Percentiles rank a stretch among this genome's conserved stretches.
These are phyloP conservation scores for Anacardium occidentale DNA, from an alignment of 345 rosid species.

Conservation along the genomic window DNA sequence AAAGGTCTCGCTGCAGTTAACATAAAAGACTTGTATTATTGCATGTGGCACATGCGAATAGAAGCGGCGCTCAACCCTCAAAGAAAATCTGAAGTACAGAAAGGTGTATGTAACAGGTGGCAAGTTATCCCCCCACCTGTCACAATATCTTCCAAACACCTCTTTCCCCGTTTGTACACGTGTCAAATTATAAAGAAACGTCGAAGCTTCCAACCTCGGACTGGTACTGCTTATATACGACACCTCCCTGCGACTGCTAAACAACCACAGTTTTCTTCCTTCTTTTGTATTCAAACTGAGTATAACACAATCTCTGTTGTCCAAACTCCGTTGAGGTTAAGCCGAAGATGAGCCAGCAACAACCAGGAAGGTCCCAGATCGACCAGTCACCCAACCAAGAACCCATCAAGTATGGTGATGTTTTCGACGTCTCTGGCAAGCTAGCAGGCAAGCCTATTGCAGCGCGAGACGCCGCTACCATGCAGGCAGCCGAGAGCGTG, in stretches of 20 bases:
- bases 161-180: not conserved
- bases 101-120: not conserved
- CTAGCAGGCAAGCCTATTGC: conserved; percentile 34
- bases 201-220: not conserved
- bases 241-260: not conserved
- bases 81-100: not conserved
- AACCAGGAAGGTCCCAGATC: conserved; percentile 18
- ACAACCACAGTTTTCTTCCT: not conserved
- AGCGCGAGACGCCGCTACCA: conserved; percentile 36
- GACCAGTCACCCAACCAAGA: conserved; percentile 6
- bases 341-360: conserved; percentile 30
- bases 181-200: not conserved
- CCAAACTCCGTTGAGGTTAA: not conserved
- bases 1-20: no score
- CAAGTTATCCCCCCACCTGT: not conserved
- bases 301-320: not conserved
- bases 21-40: no score
- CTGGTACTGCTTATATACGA: not conserved
- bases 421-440: conserved; percentile 40
- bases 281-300: not conserved
- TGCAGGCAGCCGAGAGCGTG: conserved; percentile 41
- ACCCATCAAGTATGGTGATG: conserved; percentile 32
- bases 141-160: not conserved
- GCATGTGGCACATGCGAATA: no score
- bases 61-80: not conserved